Evolutionary conservation across 805 yeast species (phyloP), one percentile per base, ranked within the genome.

Genomic region (Ogataea methylovora): DNA sequence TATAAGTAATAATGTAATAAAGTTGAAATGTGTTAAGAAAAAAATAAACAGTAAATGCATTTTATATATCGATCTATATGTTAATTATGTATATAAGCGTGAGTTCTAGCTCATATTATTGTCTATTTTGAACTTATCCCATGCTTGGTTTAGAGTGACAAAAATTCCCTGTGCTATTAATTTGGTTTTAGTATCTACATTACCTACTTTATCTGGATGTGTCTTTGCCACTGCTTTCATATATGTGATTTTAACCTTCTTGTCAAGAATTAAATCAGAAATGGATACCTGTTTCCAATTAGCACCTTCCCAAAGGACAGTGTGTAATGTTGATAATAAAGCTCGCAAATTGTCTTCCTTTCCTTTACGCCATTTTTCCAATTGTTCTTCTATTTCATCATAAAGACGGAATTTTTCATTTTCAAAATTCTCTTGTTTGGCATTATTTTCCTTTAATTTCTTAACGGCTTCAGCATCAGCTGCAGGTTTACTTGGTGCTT

Each of bases 141-240:
- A 92, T 2, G 97, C 87, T 45, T 76, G 72, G 56, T 87, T 90
- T 41, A 92, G 63, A 0, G 78, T 68, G 26, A 87, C 82, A 52
- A 92, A 92, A 0, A 90, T 90, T 17, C 76, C 77, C 46, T 88
- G 90, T 12, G 97, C 92, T 30, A 90, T 67, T 79, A 90, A 72
- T 52, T 81, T 79, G 37, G 75, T 73, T 48, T 86, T 94, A 5
- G 77, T 63, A 7, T 78, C 62, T 2, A 80, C 73, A n/a, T 59
- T 51, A 6, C 76, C 64, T 17, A 88, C 62, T 55, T 92, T 92
- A 56, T 92, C 99, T 0, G 92, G 92, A 49, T 82, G 92, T 5
- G 84, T 80, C 36, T 73, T 66, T 33, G 85, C 73, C 30, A 80
- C 84, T 1, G 85, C 90, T 48, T 79, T 81, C 85, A 82, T 74